A percentile compares a stretch with the other conserved stretches of the same genome.
phyloP scores from a whole-genome alignment of 2,329 filamentous ascomycete species.

The Harringtonia aguacate region DNA sequence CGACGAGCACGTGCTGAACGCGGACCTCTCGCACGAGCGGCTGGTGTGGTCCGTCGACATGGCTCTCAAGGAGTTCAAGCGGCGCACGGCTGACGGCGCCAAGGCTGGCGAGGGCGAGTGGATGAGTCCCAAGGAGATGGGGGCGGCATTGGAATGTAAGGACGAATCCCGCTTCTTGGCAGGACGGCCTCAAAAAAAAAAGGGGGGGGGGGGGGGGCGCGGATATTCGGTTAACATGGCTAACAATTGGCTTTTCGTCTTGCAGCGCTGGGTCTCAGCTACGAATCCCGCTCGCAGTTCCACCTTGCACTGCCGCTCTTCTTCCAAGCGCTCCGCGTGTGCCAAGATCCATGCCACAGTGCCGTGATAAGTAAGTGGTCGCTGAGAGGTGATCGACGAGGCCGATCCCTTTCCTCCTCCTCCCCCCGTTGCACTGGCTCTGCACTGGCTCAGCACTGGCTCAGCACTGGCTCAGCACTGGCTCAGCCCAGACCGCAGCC shows the following conservation, averaged over 20 bases:
- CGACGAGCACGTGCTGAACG: conserved; percentile 62
- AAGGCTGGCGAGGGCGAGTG: conserved; percentile 62
- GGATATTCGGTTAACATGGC: conserved; percentile 9
- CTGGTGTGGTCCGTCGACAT: conserved; percentile 77
- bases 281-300: conserved; percentile 62
- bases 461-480: no score
- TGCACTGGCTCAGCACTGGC: no score
- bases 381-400: background rate
- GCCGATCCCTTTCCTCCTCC: background rate
- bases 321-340: conserved; percentile 69
- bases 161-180: background rate
- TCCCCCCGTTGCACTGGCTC: no score
- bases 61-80: conserved; percentile 60
- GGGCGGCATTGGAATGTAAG: conserved; percentile 60
- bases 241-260: conserved; percentile 10
- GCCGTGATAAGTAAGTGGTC: conserved; percentile 57
- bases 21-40: conserved; percentile 62
- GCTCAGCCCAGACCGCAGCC: no score
- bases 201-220: no score
- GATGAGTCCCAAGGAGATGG: conserved; percentile 61
- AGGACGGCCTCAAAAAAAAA: no score
- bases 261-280: conserved; percentile 62
- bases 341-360: conserved; percentile 59
- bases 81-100: conserved; percentile 55
- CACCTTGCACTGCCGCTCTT: conserved; percentile 79